These are phyloP conservation scores for Trichophyton rubrum DNA, from an alignment of 2,329 filamentous ascomycete species.

Conservation along the genomic window DNA sequence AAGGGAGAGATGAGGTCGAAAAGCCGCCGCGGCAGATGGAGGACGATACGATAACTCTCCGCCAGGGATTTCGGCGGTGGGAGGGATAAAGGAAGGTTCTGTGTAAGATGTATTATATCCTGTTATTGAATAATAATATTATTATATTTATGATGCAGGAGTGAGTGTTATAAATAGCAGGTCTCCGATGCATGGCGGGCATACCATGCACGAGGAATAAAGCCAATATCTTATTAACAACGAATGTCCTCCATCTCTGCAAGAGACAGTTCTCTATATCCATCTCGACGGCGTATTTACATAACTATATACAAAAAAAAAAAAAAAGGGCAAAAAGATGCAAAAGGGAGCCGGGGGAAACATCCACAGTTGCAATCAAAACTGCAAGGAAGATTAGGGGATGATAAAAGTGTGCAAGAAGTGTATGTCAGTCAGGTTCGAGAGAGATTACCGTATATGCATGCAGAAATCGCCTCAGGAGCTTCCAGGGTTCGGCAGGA, in stretches of 20 bases:
- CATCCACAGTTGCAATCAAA: neutral
- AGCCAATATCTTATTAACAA: neutral
- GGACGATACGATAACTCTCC: neutral
- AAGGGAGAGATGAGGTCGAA: neutral
- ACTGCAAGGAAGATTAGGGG: too few species aligned
- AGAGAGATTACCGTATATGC: neutral
- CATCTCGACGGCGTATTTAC: neutral
- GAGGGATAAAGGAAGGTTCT: neutral
- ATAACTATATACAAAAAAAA: neutral
- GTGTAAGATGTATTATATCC: neutral
- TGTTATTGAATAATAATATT: neutral
- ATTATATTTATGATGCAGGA: neutral
- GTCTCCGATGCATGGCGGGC: neutral
- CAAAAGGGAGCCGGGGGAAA: neutral
- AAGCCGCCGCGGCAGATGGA: neutral
- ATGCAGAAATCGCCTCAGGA: neutral
- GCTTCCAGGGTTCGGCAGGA: slow-evolving; percentile 11
- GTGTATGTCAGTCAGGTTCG: neutral
- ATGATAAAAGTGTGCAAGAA: neutral
- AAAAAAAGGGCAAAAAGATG: neutral
- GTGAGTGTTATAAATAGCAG: neutral
- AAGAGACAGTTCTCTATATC: neutral
- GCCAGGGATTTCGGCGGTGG: neutral
- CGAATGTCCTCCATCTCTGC: neutral
- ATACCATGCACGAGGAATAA: neutral